Evolutionary conservation across 108 stramenopile species (phyloP).

Genomic region (Nannochloropsis gaditana): DNA sequence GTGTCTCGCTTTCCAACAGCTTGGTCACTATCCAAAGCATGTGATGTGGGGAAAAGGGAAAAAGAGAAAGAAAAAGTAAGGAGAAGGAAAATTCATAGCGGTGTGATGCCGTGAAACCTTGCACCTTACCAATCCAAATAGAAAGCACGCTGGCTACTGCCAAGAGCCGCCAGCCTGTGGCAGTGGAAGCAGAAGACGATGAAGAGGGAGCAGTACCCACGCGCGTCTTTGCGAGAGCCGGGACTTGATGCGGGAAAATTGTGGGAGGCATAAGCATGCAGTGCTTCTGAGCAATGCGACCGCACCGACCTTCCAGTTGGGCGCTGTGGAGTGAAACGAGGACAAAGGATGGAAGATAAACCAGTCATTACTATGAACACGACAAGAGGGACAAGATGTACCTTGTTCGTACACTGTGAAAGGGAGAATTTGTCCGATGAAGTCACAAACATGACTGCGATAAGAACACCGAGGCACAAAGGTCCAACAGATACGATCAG

Average conservation of each 20-base stretch:
- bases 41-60: background rate
- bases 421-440: too few species aligned
- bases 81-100: background rate
- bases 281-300: too few species aligned
- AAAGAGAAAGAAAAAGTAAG: background rate
- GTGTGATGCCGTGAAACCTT: background rate
- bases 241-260: background rate
- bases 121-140: background rate
- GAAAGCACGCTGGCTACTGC: background rate
- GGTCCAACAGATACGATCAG: too few species aligned
- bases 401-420: too few species aligned
- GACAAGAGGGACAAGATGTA: too few species aligned
- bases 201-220: background rate
- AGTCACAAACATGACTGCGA: too few species aligned
- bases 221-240: background rate
- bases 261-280: background rate
- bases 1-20: background rate
- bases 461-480: too few species aligned
- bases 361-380: too few species aligned
- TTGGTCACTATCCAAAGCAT: background rate
- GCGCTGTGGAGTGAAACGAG: too few species aligned
- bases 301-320: too few species aligned
- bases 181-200: background rate
- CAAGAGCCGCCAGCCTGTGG: constrained; percentile 4
- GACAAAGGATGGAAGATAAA: too few species aligned